These are phyloP conservation scores for Brassica cretica DNA, from an alignment of 345 rosid species.

Conservation along the genomic window DNA sequence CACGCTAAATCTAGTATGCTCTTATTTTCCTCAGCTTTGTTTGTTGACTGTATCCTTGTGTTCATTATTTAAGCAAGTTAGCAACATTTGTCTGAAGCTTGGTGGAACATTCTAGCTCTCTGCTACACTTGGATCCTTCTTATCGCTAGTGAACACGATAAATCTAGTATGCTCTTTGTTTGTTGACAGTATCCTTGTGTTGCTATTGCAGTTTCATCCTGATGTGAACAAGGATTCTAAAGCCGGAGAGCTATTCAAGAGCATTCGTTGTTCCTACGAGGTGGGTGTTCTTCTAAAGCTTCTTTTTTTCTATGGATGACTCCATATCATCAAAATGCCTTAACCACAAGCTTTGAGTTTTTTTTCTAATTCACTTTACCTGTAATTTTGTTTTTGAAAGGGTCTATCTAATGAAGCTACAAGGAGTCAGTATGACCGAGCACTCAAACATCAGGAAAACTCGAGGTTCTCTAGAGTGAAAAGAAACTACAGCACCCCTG, in stretches of 20 bases:
- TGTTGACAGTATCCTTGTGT: constrained; percentile 22
- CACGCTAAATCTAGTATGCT: too few relatives aligned
- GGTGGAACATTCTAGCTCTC: neutral
- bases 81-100: neutral
- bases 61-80: neutral
- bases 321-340: neutral
- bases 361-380: neutral
- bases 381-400: constrained; percentile 34
- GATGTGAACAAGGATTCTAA: constrained; percentile 75
- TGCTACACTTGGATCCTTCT: neutral
- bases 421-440: constrained; percentile 63
- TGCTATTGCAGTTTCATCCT: constrained; percentile 70
- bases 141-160: neutral
- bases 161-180: neutral
- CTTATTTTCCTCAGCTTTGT: too few relatives aligned
- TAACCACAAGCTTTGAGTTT: neutral
- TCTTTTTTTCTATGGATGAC: too few relatives aligned
- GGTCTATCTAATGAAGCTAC: constrained; percentile 70
- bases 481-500: constrained; percentile 38
- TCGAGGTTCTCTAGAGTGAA: constrained; percentile 42
- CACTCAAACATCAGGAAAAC: constrained; percentile 49
- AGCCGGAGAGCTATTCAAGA: constrained; percentile 80
- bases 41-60: neutral
- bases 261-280: constrained; percentile 69
- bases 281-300: too few relatives aligned